Conservation (phyloP, 73 alveolate genomes). For the Paramecium sexaurelia region DNA sequence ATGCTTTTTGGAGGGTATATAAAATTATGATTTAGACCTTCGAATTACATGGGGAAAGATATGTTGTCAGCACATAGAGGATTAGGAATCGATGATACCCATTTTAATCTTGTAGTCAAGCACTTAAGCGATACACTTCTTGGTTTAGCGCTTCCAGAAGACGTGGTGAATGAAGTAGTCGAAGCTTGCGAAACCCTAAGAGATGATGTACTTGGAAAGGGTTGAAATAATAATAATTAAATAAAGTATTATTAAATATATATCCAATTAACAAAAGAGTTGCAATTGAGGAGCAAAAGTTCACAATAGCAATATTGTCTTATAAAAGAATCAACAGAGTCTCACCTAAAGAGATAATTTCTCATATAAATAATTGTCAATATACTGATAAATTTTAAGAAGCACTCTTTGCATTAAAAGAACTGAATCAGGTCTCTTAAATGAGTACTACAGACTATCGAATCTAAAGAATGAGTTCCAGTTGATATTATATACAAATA, state of each 20-base stretch:
- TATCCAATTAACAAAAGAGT: neutral
- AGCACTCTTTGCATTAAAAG: neutral
- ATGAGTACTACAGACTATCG: neutral
- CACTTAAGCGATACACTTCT: conserved; percentile 67
- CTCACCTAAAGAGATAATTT: neutral
- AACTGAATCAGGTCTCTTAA: neutral
- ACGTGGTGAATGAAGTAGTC: conserved; percentile 61
- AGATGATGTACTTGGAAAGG: conserved; percentile 61
- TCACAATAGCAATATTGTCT: neutral
- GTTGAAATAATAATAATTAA: neutral
- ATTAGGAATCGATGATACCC: conserved; percentile 65
- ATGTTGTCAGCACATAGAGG: conserved; percentile 75
- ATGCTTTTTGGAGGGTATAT: conserved; percentile 73
- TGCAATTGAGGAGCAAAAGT: conserved; percentile 36
- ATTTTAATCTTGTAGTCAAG: conserved; percentile 64
- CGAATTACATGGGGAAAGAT: conserved; percentile 1
- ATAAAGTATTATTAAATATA: neutral
- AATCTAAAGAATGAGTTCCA: neutral
- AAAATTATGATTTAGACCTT: neutral
- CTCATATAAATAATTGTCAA: neutral
- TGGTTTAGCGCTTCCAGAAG: conserved; percentile 71
- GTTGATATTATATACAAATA: neutral
- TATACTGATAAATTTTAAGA: neutral
- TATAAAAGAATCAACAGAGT: neutral
- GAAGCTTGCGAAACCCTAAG: conserved; percentile 53